Conservation (phyloP, 2,329 filamentous ascomycete species). For the Ophiostoma perfectum region DNA sequence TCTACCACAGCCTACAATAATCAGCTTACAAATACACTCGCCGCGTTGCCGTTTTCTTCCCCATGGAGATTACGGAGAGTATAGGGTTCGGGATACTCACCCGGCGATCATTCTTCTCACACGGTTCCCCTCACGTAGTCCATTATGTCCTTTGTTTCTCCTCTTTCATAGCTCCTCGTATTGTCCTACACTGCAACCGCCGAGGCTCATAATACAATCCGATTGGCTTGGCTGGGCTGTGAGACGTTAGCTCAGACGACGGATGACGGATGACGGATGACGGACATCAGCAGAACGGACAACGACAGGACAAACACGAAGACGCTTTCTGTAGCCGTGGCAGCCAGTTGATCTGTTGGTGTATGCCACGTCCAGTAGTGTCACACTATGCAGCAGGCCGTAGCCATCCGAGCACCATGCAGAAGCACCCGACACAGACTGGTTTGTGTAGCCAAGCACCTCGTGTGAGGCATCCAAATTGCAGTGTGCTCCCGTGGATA, state of each 20-base stretch:
- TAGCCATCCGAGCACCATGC: neutral
- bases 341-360: neutral
- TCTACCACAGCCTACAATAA: too few species aligned
- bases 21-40: too few species aligned
- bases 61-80: too few species aligned
- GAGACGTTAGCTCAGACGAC: neutral
- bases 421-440: neutral
- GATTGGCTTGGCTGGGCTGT: neutral
- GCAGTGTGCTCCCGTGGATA: neutral
- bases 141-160: neutral
- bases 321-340: neutral
- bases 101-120: too few species aligned
- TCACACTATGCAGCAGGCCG: too few species aligned
- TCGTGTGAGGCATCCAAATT: neutral
- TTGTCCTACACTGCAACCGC: neutral
- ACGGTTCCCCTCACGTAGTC: too few species aligned
- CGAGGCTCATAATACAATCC: neutral
- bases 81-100: too few species aligned
- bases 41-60: too few species aligned
- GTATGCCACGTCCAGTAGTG: too few species aligned
- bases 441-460: neutral
- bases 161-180: neutral
- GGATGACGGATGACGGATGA: neutral
- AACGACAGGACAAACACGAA: neutral
- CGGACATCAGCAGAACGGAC: neutral